Percentiles rank a stretch among this genome's conserved stretches.
These are phyloP conservation scores for Hyparrhenia diplandra DNA, from an alignment of 176 grass and related monocot genomes.

Conservation along the genomic window DNA sequence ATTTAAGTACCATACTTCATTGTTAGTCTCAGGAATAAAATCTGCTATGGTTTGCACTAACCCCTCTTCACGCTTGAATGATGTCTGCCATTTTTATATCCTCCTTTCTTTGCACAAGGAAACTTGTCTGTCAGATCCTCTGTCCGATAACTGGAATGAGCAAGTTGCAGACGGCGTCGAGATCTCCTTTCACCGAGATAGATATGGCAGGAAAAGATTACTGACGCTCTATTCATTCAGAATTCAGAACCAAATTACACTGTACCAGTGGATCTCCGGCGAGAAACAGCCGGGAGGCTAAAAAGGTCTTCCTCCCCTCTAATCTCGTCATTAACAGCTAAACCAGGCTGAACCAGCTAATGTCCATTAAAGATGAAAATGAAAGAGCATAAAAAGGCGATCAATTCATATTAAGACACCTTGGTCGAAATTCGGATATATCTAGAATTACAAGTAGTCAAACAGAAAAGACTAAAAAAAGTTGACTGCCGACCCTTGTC, in stretches of 20 bases:
- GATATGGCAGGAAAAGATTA: neutral
- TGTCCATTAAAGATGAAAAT: too few species aligned
- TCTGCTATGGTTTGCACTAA: neutral
- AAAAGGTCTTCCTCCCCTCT: too few species aligned
- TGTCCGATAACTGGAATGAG: neutral
- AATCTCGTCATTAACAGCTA: too few species aligned
- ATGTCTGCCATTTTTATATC: neutral
- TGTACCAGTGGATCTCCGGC: too few species aligned
- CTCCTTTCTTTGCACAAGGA: neutral
- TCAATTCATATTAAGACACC: too few species aligned
- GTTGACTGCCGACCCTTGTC: too few species aligned
- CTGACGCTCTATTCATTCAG: neutral
- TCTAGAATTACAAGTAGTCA: too few species aligned
- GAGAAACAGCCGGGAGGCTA: too few species aligned
- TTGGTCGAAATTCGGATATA: too few species aligned
- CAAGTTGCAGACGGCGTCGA: neutral
- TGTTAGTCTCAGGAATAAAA: neutral
- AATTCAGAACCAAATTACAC: neutral
- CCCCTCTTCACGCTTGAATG: neutral
- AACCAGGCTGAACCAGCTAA: too few species aligned
- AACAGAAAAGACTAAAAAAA: too few species aligned
- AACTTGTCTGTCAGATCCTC: neutral
- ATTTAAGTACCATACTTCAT: neutral
- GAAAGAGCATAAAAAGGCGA: too few species aligned
- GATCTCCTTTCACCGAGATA: neutral